Evolutionary conservation across 2,329 filamentous ascomycete species (phyloP).

Genomic region (Proliferodiscus dingleyae): DNA sequence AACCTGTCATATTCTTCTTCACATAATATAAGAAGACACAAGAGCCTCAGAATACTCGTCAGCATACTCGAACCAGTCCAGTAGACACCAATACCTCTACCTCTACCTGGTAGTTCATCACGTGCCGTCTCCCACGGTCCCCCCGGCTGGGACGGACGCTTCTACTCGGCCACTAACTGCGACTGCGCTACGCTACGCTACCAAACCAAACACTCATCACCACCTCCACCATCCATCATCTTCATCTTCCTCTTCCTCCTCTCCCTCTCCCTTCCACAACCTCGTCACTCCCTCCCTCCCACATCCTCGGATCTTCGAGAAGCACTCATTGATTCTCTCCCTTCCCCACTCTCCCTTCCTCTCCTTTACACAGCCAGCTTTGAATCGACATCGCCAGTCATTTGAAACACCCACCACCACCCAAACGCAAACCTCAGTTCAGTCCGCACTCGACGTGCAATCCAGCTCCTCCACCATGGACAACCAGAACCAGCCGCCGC

Average conservation of each 20-base stretch:
- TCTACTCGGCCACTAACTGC: background rate
- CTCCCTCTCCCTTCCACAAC: conserved; percentile 26
- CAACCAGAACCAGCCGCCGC: conserved; percentile 51
- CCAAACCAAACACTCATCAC: background rate
- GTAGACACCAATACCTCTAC: too few relatives aligned
- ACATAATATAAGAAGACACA: too few relatives aligned
- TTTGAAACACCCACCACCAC: conserved; percentile 25
- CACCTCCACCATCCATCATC: background rate
- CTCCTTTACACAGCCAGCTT: conserved; percentile 29
- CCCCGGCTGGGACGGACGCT: too few relatives aligned
- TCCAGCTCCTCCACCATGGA: conserved; percentile 41
- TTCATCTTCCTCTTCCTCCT: conserved; percentile 14
- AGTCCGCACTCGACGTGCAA: conserved; percentile 44
- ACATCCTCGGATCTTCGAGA: conserved; percentile 34
- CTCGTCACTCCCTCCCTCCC: conserved; percentile 20
- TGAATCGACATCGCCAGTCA: conserved; percentile 22
- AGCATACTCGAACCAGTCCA: too few relatives aligned
- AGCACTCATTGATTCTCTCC: conserved; percentile 31
- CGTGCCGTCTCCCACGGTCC: too few relatives aligned
- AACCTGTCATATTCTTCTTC: too few relatives aligned
- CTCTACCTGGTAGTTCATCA: too few relatives aligned
- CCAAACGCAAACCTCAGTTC: conserved; percentile 9
- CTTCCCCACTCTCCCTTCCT: conserved; percentile 24
- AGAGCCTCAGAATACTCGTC: too few relatives aligned
- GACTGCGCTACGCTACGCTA: background rate